These are phyloP conservation scores for Leccinum sublutescens DNA, from an alignment of 768 basidiomycete genomes.

Conservation along the genomic window DNA sequence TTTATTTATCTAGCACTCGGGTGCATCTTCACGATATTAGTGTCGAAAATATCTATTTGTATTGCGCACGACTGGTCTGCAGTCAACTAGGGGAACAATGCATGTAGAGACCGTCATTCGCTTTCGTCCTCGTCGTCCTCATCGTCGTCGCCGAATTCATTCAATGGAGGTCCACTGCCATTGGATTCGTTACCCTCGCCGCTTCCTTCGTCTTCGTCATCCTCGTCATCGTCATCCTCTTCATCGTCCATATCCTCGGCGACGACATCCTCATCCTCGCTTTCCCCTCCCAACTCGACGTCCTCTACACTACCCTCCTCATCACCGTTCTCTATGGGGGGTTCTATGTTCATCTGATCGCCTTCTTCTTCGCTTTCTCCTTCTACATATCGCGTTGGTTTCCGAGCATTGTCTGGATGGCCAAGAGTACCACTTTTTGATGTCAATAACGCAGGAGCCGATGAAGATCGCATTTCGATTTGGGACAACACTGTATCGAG, in stretches of 20 bases:
- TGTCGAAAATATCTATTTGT: constrained; percentile 2
- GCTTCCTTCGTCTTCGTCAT: constrained; percentile 41
- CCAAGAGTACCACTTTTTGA: constrained; percentile 39
- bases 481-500: constrained; percentile 94
- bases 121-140: constrained; percentile 55
- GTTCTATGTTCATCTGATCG: constrained; percentile 56
- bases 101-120: constrained; percentile 31
- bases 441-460: constrained; percentile 55
- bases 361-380: constrained; percentile 76
- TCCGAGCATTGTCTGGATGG: constrained; percentile 37
- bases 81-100: background rate
- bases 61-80: background rate
- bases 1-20: constrained; percentile 11
- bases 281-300: constrained; percentile 67
- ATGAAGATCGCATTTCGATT: constrained; percentile 83
- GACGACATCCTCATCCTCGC: constrained; percentile 47
- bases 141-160: constrained; percentile 62
- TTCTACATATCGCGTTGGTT: constrained; percentile 63
- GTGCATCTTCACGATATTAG: constrained; percentile 1
- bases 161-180: constrained; percentile 38
- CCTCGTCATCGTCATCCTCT: constrained; percentile 42
- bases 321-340: constrained; percentile 60
- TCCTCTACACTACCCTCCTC: constrained; percentile 79
- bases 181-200: constrained; percentile 42
- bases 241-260: constrained; percentile 22